Conservation (phyloP, 192 early-diverging fungal species). For the Irineochytrium annulatum region DNA sequence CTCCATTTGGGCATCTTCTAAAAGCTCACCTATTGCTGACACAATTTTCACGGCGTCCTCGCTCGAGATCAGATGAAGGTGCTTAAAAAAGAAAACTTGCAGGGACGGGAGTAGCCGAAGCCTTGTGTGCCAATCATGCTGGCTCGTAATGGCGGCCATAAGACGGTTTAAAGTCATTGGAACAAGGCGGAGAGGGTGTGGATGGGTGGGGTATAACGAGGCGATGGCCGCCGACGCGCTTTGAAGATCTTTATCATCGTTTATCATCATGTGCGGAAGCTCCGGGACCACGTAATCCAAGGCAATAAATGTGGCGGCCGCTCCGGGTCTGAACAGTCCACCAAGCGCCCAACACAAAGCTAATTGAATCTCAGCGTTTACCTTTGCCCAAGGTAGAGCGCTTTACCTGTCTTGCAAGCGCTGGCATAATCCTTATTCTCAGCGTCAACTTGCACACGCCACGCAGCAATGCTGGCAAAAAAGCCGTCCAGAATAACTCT, state of each 20-base stretch:
- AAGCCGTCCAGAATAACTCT: neutral
- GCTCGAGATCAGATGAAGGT: conserved; percentile 66
- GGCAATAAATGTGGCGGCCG: too few species aligned
- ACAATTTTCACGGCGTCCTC: conserved; percentile 58
- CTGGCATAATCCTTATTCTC: conserved; percentile 58
- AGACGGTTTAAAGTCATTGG: conserved; percentile 52
- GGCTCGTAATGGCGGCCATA: conserved; percentile 36
- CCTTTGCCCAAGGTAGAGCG: too few species aligned
- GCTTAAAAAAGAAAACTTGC: conserved; percentile 83
- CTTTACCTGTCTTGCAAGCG: conserved; percentile 68
- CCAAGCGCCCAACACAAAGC: too few species aligned
- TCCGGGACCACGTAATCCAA: conserved; percentile 48
- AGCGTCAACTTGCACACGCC: neutral
- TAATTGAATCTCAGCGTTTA: too few species aligned
- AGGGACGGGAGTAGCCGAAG: conserved; percentile 75
- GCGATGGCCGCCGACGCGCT: conserved; percentile 48
- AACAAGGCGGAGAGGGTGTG: conserved; percentile 52
- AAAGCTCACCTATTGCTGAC: conserved; percentile 61
- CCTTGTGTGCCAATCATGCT: conserved; percentile 70
- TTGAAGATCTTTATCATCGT: conserved; percentile 70
- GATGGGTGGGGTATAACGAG: conserved; percentile 44
- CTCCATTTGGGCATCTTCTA: conserved; percentile 87
- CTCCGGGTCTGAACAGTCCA: too few species aligned
- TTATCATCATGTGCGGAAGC: conserved; percentile 68
- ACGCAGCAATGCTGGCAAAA: conserved; percentile 1